Base-by-base conservation (phyloP, 805 yeast genomes). In the Sugiyamaella floridensis region DNA sequence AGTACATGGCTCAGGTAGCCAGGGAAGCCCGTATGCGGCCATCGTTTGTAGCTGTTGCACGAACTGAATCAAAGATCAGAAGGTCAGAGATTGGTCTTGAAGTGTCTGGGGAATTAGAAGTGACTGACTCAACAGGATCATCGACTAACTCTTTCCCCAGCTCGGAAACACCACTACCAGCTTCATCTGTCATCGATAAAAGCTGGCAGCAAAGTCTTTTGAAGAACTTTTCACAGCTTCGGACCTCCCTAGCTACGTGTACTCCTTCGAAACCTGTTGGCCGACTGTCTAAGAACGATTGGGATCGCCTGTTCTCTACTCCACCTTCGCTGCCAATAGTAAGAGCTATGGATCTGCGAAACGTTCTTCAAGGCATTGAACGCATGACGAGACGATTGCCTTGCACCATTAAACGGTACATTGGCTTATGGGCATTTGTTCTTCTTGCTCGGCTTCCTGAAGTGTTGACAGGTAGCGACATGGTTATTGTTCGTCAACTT, bases 311-410 rank as follows among this genome's bases (percentile, higher is more conserved):
- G 14, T 42, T 42, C 44, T 10, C 14, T 5, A 32, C 9, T 8
- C 48, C 48, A n/a, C 40, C 29, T 12, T 15, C 32, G 18, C 10
- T 19, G 15, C 5, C 32, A 4, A 3, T 5, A 5, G 44, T 74
- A 18, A 62, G 63, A 2, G 65, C 68, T 1, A 49, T 76, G n/a
- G 72, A 68, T 44, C 75, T 73, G 43, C 59, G 57, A 4, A 63
- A 65, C 43, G 60, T 64, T 16, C 60, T 75, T 44, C 66, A 72
- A 45, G 60, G 76, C 45, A 50, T 73, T 8, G 71, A 71, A n/a
- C 76, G 75, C 59, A 67, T 66, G 47, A 67, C 71, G 9, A 69
- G 70, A 51, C 78, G 81, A 80, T 58, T 72, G 19, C 64, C 67
- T 28, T 65, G 63, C 16, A 66, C 60, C 26, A 58, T 70, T 44